phyloP scores from a whole-genome alignment of 768 basidiomycete genomes.

The Mycena epipterygia region DNA sequence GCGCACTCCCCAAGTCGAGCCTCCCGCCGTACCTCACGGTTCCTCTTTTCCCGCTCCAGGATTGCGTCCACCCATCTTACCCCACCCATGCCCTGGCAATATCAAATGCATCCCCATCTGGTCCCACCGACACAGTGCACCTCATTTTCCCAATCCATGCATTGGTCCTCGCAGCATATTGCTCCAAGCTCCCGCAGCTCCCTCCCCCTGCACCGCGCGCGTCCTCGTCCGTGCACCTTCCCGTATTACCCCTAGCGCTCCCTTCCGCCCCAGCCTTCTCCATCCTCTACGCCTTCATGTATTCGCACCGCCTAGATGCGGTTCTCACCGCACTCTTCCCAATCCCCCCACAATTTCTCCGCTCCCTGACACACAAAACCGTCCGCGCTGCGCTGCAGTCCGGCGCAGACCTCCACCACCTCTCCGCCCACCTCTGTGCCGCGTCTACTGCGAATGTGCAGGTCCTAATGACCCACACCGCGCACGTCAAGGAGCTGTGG shows the following conservation, averaged over 20 bases:
- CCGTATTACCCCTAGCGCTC: constrained; percentile 77
- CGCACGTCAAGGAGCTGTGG: constrained; percentile 84
- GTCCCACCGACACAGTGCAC: constrained; percentile 54
- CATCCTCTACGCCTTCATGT: constrained; percentile 75
- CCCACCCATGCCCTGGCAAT: constrained; percentile 73
- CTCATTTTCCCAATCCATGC: constrained; percentile 74
- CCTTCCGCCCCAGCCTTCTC: constrained; percentile 81
- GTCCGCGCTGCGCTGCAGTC: constrained; percentile 62
- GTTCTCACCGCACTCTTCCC: constrained; percentile 78
- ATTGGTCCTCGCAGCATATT: constrained; percentile 72
- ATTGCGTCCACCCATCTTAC: constrained; percentile 50
- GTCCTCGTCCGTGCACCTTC: constrained; percentile 59
- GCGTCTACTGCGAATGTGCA: constrained; percentile 60
- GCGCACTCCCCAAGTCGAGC: constrained; percentile 75
- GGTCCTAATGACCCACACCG: constrained; percentile 67
- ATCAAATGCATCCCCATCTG: constrained; percentile 46
- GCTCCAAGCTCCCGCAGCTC: constrained; percentile 67
- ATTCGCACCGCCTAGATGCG: constrained; percentile 71
- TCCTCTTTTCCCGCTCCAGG: constrained; percentile 47
- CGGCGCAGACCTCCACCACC: constrained; percentile 65
- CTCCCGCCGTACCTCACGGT: constrained; percentile 72
- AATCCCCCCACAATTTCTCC: constrained; percentile 59
- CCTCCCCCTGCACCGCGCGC: constrained; percentile 53
- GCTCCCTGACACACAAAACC: constrained; percentile 57
- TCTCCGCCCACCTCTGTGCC: constrained; percentile 65